Evolutionary conservation across 2,329 filamentous ascomycete genomes (phyloP).

Genomic region (Talaromyces atroroseus): DNA sequence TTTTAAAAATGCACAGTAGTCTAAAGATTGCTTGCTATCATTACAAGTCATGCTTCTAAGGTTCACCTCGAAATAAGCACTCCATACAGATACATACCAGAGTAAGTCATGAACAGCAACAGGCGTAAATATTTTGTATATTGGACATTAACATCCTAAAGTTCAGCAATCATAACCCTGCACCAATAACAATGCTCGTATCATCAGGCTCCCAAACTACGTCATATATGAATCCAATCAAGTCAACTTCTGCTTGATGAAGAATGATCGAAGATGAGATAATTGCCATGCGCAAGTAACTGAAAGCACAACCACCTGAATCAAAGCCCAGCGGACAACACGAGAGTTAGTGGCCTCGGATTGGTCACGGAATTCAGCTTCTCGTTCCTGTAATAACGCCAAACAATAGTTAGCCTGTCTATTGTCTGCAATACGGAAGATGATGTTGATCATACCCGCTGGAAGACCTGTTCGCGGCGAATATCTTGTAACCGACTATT

Average conservation of each 20-base stretch:
- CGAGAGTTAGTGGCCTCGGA: constrained; percentile 88
- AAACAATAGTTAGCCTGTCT: neutral
- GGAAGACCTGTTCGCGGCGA: constrained; percentile 90
- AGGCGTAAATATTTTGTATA: neutral
- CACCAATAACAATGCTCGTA: neutral
- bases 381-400: constrained; percentile 67
- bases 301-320: constrained; percentile 79
- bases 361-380: constrained; percentile 96
- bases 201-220: neutral
- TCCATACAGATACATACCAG: neutral
- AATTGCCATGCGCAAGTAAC: constrained; percentile 95
- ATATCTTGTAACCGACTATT: constrained; percentile 85
- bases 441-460: constrained; percentile 58
- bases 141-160: neutral
- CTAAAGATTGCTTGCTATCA: constrained; percentile 9
- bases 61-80: neutral
- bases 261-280: constrained; percentile 91
- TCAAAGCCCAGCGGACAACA: constrained; percentile 88
- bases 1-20: neutral
- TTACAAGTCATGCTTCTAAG: constrained; percentile 6
- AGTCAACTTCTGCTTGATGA: constrained; percentile 99
- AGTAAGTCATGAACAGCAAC: neutral
- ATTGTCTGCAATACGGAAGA: neutral
- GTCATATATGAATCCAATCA: constrained; percentile 39
- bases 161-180: neutral